phyloP scores from a whole-genome alignment of 176 grass and related monocot species.

The Poa pratensis region DNA sequence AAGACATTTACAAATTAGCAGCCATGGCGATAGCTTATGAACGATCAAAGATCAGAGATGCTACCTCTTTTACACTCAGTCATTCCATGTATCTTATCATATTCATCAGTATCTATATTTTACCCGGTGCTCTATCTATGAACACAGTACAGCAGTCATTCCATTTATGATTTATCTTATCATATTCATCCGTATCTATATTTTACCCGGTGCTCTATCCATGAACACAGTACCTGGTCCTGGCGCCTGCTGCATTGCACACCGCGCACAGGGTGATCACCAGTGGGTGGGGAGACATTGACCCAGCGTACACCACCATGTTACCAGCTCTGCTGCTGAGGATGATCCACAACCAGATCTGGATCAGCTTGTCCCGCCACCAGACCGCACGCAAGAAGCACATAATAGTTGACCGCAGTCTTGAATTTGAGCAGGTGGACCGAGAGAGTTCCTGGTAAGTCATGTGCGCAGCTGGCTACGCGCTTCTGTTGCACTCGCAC shows the following conservation, averaged over 20 bases:
- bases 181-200: not conserved
- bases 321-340: slow-evolving; percentile 64
- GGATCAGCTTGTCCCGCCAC: slow-evolving; percentile 78
- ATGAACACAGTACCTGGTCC: slow-evolving; percentile 70
- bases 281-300: slow-evolving; percentile 55
- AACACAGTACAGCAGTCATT: too few relatives aligned
- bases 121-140: slow-evolving; percentile 1
- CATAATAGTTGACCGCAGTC: slow-evolving; percentile 74
- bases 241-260: slow-evolving; percentile 67
- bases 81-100: not conserved
- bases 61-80: not conserved
- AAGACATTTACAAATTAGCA: not conserved
- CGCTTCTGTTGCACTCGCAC: not conserved
- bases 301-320: slow-evolving; percentile 47
- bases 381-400: slow-evolving; percentile 80
- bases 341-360: slow-evolving; percentile 90
- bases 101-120: not conserved
- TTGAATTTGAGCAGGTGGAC: slow-evolving; percentile 93
- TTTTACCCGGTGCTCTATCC: not conserved
- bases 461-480: not conserved
- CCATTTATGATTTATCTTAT: not conserved
- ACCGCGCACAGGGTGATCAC: slow-evolving; percentile 47
- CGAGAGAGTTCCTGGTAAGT: slow-evolving; percentile 82
- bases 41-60: not conserved
- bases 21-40: not conserved